A percentile compares a stretch with the other conserved stretches of the same genome.
These are phyloP conservation scores for Spergularia bocconei DNA, from an alignment of 148 eudicot species.

Conservation along the genomic window DNA sequence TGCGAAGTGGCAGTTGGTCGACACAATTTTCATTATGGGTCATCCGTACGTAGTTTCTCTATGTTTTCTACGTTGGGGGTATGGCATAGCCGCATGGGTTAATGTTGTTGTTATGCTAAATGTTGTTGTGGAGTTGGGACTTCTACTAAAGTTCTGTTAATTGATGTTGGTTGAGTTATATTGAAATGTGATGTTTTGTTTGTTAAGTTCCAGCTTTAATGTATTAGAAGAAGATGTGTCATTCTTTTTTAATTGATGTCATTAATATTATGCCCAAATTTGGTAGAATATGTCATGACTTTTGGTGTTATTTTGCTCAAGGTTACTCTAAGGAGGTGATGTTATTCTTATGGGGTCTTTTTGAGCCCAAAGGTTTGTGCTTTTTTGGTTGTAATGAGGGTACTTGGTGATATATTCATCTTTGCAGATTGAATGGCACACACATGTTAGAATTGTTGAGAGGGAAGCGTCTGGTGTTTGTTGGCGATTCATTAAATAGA, in stretches of 20 bases:
- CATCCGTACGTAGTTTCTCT: no score
- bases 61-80: no score
- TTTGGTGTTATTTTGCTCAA: not conserved
- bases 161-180: not conserved
- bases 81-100: no score
- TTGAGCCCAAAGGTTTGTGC: not conserved
- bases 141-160: not conserved
- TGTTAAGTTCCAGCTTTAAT: no score
- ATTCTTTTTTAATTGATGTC: no score
- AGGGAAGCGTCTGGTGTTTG: constrained; percentile 70
- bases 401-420: constrained; percentile 11
- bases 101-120: not conserved
- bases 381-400: not conserved
- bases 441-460: constrained; percentile 56
- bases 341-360: not conserved
- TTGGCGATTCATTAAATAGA: constrained; percentile 86
- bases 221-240: no score
- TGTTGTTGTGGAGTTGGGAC: not conserved
- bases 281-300: not conserved
- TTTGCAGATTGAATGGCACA: constrained; percentile 54
- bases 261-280: no score
- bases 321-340: not conserved
- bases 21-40: no score
- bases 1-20: no score
- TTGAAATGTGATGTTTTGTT: not conserved